A percentile compares a stretch with the other conserved stretches of the same genome.
Conservation (phyloP, 2,329 filamentous ascomycete genomes). For the Ascocoryne sarcoides region DNA sequence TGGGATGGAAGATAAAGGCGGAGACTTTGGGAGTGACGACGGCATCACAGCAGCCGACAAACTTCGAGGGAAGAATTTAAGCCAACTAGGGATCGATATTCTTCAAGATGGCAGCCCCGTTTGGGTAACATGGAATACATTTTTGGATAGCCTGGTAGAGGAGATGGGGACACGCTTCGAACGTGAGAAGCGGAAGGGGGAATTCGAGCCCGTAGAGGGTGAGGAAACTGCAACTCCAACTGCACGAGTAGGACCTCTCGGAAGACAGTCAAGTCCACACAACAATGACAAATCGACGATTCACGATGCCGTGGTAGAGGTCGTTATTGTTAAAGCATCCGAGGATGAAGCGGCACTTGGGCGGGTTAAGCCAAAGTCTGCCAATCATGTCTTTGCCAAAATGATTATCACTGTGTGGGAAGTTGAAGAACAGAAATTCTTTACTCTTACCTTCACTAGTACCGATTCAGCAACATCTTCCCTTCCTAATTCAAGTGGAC, state of each 20-base stretch:
- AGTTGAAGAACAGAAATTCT: conserved; percentile 60
- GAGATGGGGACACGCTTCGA: conserved; percentile 14
- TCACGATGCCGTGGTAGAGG: conserved; percentile 58
- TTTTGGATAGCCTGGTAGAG: conserved; percentile 43
- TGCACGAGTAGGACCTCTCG: conserved; percentile 12
- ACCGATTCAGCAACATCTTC: conserved; percentile 34
- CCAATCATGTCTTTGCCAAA: conserved; percentile 48
- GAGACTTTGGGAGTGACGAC: conserved; percentile 32
- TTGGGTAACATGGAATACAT: conserved; percentile 50
- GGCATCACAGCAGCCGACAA: conserved; percentile 42
- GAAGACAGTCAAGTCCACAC: conserved; percentile 9
- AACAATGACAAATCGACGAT: conserved; percentile 30
- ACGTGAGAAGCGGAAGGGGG: not conserved
- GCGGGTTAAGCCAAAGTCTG: not conserved
- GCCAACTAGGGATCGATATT: conserved; percentile 65
- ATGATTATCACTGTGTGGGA: conserved; percentile 73
- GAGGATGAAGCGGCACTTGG: not conserved
- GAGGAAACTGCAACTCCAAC: conserved; percentile 33
- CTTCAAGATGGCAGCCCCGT: conserved; percentile 56
- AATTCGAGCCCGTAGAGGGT: conserved; percentile 14
- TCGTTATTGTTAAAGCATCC: conserved; percentile 45
- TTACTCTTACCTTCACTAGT: conserved; percentile 66
- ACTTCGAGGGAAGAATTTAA: conserved; percentile 56
- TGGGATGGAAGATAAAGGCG: conserved; percentile 41
- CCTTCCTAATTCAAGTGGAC: conserved; percentile 16